phyloP scores from a whole-genome alignment of 192 early-diverging fungal species.

The Entomortierella parvispora region DNA sequence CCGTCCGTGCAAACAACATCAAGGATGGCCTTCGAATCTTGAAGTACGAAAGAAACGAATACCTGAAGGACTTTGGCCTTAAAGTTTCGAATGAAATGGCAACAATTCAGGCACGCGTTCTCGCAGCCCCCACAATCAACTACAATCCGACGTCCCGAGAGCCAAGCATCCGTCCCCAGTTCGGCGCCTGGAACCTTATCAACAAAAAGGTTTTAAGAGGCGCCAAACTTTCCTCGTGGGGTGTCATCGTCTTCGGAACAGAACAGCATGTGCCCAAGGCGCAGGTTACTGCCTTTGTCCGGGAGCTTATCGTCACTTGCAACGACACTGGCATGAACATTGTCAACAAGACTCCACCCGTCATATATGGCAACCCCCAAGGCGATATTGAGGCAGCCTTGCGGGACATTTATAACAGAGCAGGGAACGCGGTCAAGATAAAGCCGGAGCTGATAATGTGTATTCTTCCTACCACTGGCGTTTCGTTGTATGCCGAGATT shows the following conservation, averaged over 20 bases:
- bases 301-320: conserved; percentile 76
- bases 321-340: conserved; percentile 73
- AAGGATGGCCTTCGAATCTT: conserved; percentile 74
- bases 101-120: conserved; percentile 77
- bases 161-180: conserved; percentile 59
- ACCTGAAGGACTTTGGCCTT: conserved; percentile 80
- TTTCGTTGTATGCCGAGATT: conserved; percentile 84
- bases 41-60: conserved; percentile 72
- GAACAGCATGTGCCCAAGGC: conserved; percentile 58
- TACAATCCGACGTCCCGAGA: conserved; percentile 65
- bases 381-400: conserved; percentile 79
- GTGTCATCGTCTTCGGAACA: conserved; percentile 80
- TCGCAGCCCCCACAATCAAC: conserved; percentile 79
- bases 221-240: conserved; percentile 79
- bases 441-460: conserved; percentile 87
- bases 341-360: conserved; percentile 55
- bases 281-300: conserved; percentile 76
- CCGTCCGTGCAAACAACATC: conserved; percentile 82
- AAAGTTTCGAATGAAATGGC: conserved; percentile 72
- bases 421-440: conserved; percentile 71
- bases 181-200: conserved; percentile 90
- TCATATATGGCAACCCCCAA: conserved; percentile 64
- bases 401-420: conserved; percentile 72
- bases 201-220: conserved; percentile 81
- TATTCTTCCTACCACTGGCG: conserved; percentile 82